Evolutionary conservation across 352 stramenopile species (phyloP).

Genomic region (Phytopythium helicoides): DNA sequence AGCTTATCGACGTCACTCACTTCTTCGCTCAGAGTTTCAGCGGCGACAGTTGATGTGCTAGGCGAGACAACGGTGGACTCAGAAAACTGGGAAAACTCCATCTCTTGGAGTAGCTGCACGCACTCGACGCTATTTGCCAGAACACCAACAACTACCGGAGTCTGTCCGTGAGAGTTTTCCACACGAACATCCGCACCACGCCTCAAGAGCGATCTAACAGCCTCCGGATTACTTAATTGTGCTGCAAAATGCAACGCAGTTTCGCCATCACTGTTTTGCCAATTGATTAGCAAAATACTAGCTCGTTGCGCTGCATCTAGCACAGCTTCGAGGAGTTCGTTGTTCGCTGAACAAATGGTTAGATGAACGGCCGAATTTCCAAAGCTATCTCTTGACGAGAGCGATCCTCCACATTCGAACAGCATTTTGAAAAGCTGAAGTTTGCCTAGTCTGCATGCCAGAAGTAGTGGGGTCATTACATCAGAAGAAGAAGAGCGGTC

Average conservation of each 20-base stretch:
- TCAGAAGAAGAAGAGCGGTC: slow-evolving; percentile 16
- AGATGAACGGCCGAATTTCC: slow-evolving; percentile 88
- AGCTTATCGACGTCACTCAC: slow-evolving; percentile 18
- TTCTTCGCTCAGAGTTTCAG: slow-evolving; percentile 7
- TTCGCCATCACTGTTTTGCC: slow-evolving; percentile 86
- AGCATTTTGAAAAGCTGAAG: slow-evolving; percentile 43
- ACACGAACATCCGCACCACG: slow-evolving; percentile 38
- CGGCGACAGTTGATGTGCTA: background rate
- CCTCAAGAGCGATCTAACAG: slow-evolving; percentile 36
- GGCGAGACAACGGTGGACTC: too few relatives aligned
- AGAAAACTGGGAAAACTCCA: slow-evolving; percentile 4
- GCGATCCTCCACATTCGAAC: slow-evolving; percentile 42
- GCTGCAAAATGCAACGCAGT: slow-evolving; percentile 89
- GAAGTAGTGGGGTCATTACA: slow-evolving; percentile 38
- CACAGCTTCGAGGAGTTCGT: slow-evolving; percentile 74
- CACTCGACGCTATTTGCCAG: slow-evolving; percentile 71
- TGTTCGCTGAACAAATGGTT: slow-evolving; percentile 73
- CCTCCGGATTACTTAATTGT: slow-evolving; percentile 35
- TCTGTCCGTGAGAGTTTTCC: slow-evolving; percentile 58
- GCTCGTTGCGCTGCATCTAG: slow-evolving; percentile 36
- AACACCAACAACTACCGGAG: slow-evolving; percentile 62
- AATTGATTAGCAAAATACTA: slow-evolving; percentile 69
- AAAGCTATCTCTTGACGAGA: slow-evolving; percentile 74
- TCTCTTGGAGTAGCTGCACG: slow-evolving; percentile 53
- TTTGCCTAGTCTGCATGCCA: slow-evolving; percentile 42